A percentile compares a stretch with the other conserved stretches of the same genome.
Conservation (phyloP, 1,284 basidiomycete genomes). For the Ustilago crameri region DNA sequence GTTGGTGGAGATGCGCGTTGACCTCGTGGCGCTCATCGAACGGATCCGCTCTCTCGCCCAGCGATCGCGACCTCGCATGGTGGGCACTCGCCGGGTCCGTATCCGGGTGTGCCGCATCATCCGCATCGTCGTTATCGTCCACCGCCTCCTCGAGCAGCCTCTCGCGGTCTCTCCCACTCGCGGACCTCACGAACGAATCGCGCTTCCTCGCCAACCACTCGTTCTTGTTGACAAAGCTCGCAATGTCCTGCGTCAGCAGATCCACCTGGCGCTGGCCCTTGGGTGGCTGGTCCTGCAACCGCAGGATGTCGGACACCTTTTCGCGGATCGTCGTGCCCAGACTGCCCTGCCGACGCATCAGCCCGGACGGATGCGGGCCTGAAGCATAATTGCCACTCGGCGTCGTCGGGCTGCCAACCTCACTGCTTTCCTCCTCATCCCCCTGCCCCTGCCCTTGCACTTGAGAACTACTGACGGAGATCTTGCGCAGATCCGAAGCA, state of each 20-base stretch:
- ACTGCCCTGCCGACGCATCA: slow-evolving; percentile 43
- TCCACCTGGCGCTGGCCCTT: slow-evolving; percentile 54
- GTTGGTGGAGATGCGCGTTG: slow-evolving; percentile 29
- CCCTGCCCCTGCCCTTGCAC: slow-evolving; percentile 1
- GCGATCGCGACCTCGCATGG: slow-evolving; percentile 1
- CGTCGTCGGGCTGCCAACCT: slow-evolving; percentile 20
- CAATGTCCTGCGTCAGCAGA: slow-evolving; percentile 49
- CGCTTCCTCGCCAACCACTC: slow-evolving; percentile 51
- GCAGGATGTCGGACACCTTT: slow-evolving; percentile 46
- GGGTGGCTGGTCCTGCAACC: slow-evolving; percentile 41
- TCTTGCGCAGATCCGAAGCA: slow-evolving; percentile 28
- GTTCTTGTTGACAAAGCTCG: slow-evolving; percentile 48
- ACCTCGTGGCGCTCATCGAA: slow-evolving; percentile 10
- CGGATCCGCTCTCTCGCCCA: background rate
- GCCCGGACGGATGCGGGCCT: slow-evolving; percentile 8
- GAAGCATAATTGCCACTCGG: slow-evolving; percentile 28
- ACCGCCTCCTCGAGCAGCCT: background rate
- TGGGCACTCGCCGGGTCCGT: slow-evolving; percentile 18
- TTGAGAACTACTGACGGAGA: slow-evolving; percentile 1
- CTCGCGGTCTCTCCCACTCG: slow-evolving; percentile 4
- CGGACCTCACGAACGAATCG: slow-evolving; percentile 25
- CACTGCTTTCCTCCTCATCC: slow-evolving; percentile 9
- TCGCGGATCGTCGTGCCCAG: slow-evolving; percentile 42
- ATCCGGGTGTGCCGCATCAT: slow-evolving; percentile 38
- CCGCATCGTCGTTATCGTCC: slow-evolving; percentile 13